phyloP scores from a whole-genome alignment of 164 flowering plant genomes.

The Macadamia integrifolia region DNA sequence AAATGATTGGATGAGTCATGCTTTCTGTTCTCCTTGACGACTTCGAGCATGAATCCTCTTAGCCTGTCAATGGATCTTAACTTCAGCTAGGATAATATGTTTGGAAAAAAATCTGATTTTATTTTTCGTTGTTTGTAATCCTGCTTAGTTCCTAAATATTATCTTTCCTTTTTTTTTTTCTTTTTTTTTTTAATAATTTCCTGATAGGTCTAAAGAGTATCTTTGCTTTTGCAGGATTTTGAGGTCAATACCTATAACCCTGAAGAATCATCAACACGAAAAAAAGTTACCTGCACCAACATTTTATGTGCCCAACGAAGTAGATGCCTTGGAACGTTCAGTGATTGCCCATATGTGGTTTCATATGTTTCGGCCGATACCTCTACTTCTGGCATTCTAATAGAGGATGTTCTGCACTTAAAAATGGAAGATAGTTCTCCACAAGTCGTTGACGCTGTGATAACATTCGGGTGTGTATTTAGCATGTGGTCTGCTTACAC shows the following conservation, averaged over 20 bases:
- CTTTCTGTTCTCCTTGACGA: too few species aligned
- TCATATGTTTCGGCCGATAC: slow-evolving; percentile 60
- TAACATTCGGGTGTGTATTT: slow-evolving; percentile 72
- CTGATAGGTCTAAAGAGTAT: neutral
- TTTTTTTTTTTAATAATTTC: neutral
- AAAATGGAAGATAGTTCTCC: slow-evolving; percentile 36
- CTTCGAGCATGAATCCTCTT: too few species aligned
- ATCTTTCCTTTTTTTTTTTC: neutral
- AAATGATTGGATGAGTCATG: too few species aligned
- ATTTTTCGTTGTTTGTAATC: too few species aligned
- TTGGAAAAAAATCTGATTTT: too few species aligned
- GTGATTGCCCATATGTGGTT: slow-evolving; percentile 58
- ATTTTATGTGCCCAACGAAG: slow-evolving; percentile 31
- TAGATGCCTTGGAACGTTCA: slow-evolving; percentile 31
- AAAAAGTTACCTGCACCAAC: slow-evolving; percentile 52
- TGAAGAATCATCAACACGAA: slow-evolving; percentile 58
- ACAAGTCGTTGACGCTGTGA: slow-evolving; percentile 40
- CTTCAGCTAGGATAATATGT: too few species aligned
- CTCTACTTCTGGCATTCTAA: slow-evolving; percentile 65
- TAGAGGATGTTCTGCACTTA: slow-evolving; percentile 78
- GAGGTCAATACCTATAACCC: slow-evolving; percentile 63
- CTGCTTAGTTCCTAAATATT: neutral
- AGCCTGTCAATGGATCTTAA: too few species aligned
- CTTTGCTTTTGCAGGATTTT: slow-evolving; percentile 26
- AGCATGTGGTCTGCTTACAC: neutral